Percentiles rank a stretch among this genome's conserved stretches.
phyloP scores from a whole-genome alignment of 805 yeast genomes.

The Suhomyces canberraensis region DNA sequence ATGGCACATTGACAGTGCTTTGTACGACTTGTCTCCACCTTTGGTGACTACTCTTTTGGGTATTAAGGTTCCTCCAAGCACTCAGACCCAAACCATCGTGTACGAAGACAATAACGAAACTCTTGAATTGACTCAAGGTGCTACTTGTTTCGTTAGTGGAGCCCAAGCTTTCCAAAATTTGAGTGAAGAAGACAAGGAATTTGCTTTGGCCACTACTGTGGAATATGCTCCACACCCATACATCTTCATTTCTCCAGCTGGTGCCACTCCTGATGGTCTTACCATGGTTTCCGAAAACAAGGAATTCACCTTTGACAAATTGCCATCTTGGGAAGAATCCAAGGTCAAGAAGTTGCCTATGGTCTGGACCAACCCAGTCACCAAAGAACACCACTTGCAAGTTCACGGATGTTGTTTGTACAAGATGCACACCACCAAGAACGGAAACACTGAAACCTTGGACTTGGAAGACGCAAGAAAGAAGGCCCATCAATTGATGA shows the following conservation, averaged over 20 bases:
- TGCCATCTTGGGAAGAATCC: slow-evolving; percentile 80
- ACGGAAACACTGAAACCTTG: slow-evolving; percentile 45
- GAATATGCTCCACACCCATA: slow-evolving; percentile 93
- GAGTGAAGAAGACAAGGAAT: slow-evolving; percentile 65
- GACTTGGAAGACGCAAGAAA: slow-evolving; percentile 73
- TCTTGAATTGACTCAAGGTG: slow-evolving; percentile 72
- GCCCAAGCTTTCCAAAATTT: slow-evolving; percentile 68
- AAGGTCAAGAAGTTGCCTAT: slow-evolving; percentile 77
- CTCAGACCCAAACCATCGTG: slow-evolving; percentile 59
- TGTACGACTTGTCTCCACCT: slow-evolving; percentile 84
- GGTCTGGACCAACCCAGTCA: slow-evolving; percentile 91
- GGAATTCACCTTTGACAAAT: slow-evolving; percentile 60
- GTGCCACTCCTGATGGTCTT: slow-evolving; percentile 81
- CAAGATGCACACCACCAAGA: slow-evolving; percentile 55
- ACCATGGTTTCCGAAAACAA: slow-evolving; percentile 81
- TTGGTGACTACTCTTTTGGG: slow-evolving; percentile 82
- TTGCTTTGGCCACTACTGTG: slow-evolving; percentile 74
- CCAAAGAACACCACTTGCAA: slow-evolving; percentile 78
- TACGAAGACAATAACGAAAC: slow-evolving; percentile 59
- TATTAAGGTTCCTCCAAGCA: slow-evolving; percentile 68
- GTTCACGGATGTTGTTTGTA: slow-evolving; percentile 86
- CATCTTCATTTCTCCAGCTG: slow-evolving; percentile 75
- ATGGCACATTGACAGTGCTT: slow-evolving; percentile 93
- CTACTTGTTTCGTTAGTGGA: slow-evolving; percentile 89
- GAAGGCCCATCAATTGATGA: slow-evolving; percentile 69